Base-by-base conservation (phyloP, 306 rosid species). In the Chamaecrista fasciculata region DNA sequence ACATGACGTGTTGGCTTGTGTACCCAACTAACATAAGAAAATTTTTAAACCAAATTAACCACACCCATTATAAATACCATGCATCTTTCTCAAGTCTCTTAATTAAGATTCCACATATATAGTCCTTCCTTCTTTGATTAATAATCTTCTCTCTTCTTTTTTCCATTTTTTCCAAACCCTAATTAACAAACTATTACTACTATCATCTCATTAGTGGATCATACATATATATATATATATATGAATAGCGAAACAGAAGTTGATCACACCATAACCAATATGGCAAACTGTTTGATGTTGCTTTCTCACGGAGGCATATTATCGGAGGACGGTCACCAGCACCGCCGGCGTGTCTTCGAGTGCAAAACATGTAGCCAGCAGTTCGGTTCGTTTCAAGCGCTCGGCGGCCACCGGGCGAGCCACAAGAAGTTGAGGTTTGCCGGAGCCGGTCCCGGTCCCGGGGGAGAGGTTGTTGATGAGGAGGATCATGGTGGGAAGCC, bases 401-500 rank as follows among this genome's bases (percentile, higher is more conserved):
- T 94, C 0, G 99, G 99, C 0, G 99, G 99, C 4, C 99, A 94
- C 82, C 82, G 99, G 0, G 99, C 99, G 0, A 94, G 99, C 51
- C 99, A 94, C 84, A 94, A 91, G 88, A 94, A 88, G 80, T 91
- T 86, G 9, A 73, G 95, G 82, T 39, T 79, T n/a, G 70, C 61
- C 43, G 90, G 47, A 10, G 63, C 28, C 19, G 79, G 63, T 3
- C 59, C 29, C 19, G 78, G 59, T 8, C 1, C 36, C 43, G 90
- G 34, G 15, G 79, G 34, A 18, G 79, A 62, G 24, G 62, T 64
- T 2, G 78, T 71, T 2, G 14, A 2, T 10, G 1, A 10, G 5
- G 60, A 44, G 69, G 73, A 18, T 68, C 43, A 75, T 46, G 84
- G 68, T 0, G 48, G 69, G 21, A 94, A 94, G 62, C 83, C 97